These are phyloP conservation scores for Spathaspora hagerdaliae DNA, from an alignment of 805 yeast species.

Conservation along the genomic window DNA sequence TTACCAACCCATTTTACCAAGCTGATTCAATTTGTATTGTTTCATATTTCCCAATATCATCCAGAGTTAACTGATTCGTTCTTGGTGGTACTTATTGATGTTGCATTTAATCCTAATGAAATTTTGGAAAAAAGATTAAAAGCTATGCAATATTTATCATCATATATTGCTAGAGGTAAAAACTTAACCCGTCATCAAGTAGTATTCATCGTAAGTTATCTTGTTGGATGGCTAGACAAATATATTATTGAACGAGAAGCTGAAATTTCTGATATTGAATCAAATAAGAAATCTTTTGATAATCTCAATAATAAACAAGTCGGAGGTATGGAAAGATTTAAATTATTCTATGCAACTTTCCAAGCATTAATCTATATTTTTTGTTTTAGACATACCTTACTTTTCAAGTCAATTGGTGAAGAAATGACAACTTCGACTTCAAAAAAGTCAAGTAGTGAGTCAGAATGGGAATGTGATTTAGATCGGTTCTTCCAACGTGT, in stretches of 20 bases:
- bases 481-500: slow-evolving; percentile 86
- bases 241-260: slow-evolving; percentile 80
- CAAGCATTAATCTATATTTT: slow-evolving; percentile 89
- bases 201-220: slow-evolving; percentile 74
- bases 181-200: slow-evolving; percentile 68
- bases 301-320: slow-evolving; percentile 13
- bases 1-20: slow-evolving; percentile 91
- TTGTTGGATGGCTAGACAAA: slow-evolving; percentile 78
- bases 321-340: slow-evolving; percentile 87
- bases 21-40: slow-evolving; percentile 79
- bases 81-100: slow-evolving; percentile 75
- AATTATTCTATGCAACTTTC: slow-evolving; percentile 83
- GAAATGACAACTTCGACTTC: not conserved
- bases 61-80: slow-evolving; percentile 82
- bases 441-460: slow-evolving; percentile 12
- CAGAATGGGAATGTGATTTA: slow-evolving; percentile 72
- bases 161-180: slow-evolving; percentile 85
- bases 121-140: slow-evolving; percentile 74
- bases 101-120: slow-evolving; percentile 69
- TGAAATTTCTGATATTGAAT: slow-evolving; percentile 55
- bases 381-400: slow-evolving; percentile 73
- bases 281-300: slow-evolving; percentile 7
- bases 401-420: slow-evolving; percentile 32
- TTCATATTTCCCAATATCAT: slow-evolving; percentile 76
- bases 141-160: slow-evolving; percentile 87